Base-by-base conservation (phyloP, 179 eudicot genomes). In the Spinacia oleracea region DNA sequence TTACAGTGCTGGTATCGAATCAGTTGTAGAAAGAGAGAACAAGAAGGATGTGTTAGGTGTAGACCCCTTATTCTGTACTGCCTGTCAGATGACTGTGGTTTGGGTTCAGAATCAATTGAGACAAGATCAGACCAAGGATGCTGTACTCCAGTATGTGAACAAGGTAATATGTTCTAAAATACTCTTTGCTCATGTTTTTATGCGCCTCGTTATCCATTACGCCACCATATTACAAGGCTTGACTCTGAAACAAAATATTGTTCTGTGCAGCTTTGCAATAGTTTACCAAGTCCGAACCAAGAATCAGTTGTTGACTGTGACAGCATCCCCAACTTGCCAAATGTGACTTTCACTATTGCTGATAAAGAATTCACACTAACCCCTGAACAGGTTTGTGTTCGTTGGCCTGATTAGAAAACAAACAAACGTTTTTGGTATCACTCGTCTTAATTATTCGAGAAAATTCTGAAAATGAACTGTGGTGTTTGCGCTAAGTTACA, bases 201-300 rank as follows among this genome's bases (percentile, higher is more conserved):
- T 69, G 21, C 43, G 51, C 34, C 53, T 69, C n/a, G 34, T 34
- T 67, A n/a, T 48, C 34, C 32, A 71, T 45, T 25, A n/a, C n/a
- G n/a, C 38, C 16, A 15, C 46, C 56, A 25, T 70, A 11, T 5
- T 14, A 66, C 12, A 11, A 35, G 23, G 27, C 79, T 77, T 32
- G 67, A 32, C 12, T 69, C 76, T 82, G n/a, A 70, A 64, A 31
- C 12, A 32, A 31, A 35, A 34, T 48, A 38, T 73, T 55, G 38
- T 21, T 73, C 71, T 82, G 38, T 68, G 81, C 84, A 93, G 98
- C 97, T 93, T 43, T 93, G 98, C 73, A 89, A 90, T 38, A 89
- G 86, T 80, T 59, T 93, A 60, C 98, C 98, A 63, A 92, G 91
- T 83, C 98, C 96, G 38, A 87, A 84, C 78, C 92, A 91, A 72